Percentiles rank a stretch among this genome's conserved stretches.
phyloP scores from a whole-genome alignment of 108 stramenopile genomes.

The Aureococcus anophagefferens region DNA sequence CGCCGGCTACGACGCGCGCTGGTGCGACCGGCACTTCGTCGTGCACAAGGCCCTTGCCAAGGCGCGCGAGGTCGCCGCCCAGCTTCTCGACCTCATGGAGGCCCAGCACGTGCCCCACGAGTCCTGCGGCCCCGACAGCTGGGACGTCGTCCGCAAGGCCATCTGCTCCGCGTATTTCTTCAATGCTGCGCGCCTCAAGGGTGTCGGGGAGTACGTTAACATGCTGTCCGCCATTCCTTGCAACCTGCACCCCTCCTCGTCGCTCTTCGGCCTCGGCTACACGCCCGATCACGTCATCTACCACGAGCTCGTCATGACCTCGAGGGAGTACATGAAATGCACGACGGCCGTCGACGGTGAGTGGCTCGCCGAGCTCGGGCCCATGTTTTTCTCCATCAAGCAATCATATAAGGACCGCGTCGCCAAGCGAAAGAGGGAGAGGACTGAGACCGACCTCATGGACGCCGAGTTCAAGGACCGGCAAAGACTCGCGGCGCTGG shows the following conservation, averaged over 20 bases:
- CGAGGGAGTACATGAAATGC: slow-evolving; percentile 94
- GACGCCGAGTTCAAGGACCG: not conserved
- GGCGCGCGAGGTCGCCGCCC: slow-evolving; percentile 87
- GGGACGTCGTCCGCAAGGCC: slow-evolving; percentile 92
- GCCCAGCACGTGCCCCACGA: slow-evolving; percentile 72
- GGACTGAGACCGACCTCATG: not conserved
- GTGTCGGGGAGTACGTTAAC: slow-evolving; percentile 96
- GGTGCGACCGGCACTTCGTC: slow-evolving; percentile 95
- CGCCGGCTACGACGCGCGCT: slow-evolving; percentile 77
- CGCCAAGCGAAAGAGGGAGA: not conserved
- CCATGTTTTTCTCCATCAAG: slow-evolving; percentile 94
- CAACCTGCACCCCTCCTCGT: slow-evolving; percentile 75
- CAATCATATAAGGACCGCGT: slow-evolving; percentile 43
- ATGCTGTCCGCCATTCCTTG: slow-evolving; percentile 88
- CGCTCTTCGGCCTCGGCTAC: slow-evolving; percentile 88
- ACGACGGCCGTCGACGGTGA: slow-evolving; percentile 96
- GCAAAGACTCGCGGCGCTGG: no score
- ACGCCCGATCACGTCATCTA: slow-evolving; percentile 97
- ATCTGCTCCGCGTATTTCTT: slow-evolving; percentile 98
- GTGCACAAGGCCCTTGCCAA: slow-evolving; percentile 92
- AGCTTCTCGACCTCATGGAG: slow-evolving; percentile 92
- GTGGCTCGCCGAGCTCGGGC: slow-evolving; percentile 96
- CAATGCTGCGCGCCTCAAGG: slow-evolving; percentile 91
- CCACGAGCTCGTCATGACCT: slow-evolving; percentile 93
- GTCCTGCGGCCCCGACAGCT: slow-evolving; percentile 65